Evolutionary conservation across 139 green algal genomes (phyloP), one percentile per base, ranked within the genome.

Genomic region (Chlorella vulgaris): DNA sequence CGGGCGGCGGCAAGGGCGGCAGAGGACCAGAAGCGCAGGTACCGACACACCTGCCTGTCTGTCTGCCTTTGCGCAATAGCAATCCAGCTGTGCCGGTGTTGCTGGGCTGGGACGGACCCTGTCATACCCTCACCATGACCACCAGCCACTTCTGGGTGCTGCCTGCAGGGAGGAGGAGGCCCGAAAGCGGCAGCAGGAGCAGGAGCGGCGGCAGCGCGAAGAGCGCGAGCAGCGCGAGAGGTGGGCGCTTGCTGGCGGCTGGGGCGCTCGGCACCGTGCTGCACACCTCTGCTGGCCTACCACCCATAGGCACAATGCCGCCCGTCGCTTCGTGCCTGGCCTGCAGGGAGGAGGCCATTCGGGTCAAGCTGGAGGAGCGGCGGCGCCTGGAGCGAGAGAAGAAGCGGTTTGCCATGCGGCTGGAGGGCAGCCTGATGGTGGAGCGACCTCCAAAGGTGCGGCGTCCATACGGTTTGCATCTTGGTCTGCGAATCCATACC

Each of bases 371-470:
- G 1, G 82, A 85, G 80, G 85, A 81, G 76, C 63, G 79, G 35
- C 70, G 58, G 31, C 42, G 55, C 29, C 66, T 88, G 51, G 50
- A 84, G 29, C 69, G 43, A 40, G 62, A 83, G 50, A 85, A 82
- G 79, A 71, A 84, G 38, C 61, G 43, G 35, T 90, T 89, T 84
- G 80, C 68, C 3, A 39, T 87, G 40, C 55, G 80, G 31, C 26
- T 90, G 55, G 78, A 89, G 69, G 84, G 84, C 35, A 66, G 29
- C 53, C 67, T 86, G 39, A 40, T 47, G 8, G 69, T 89, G 26
- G n/a, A 66, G 40, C 58, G 74, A 10, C 86, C 86, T 3, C 73
- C 65, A 26, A 80, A 67, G 77, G 83, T 81, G 71, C 36, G 38
- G 22, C 26, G 67, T 1, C 4, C 6, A 50, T 31, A 21, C 13